Percentiles rank a stretch among this genome's conserved stretches.
phyloP scores from a whole-genome alignment of 1,284 basidiomycete genomes.

The Spongispora temasekensis region DNA sequence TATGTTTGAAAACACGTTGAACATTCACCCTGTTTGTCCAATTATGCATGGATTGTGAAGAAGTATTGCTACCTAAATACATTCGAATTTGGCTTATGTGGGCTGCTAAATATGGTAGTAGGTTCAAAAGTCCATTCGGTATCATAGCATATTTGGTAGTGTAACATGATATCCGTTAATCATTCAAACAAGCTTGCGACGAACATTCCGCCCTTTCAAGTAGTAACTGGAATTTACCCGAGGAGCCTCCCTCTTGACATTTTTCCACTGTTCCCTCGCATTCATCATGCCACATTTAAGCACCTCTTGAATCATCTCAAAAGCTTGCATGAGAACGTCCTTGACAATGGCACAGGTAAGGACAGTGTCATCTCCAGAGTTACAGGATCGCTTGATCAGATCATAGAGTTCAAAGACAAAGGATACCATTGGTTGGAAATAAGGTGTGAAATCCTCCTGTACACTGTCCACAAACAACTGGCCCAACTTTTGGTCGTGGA shows the following conservation, averaged over 20 bases:
- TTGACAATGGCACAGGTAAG: neutral
- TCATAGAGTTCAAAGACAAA: neutral
- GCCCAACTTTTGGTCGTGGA: neutral
- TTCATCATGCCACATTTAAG: neutral
- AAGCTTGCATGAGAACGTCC: neutral
- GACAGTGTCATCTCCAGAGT: neutral
- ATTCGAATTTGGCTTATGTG: too few relatives aligned
- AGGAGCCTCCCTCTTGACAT: neutral
- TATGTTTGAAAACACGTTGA: too few relatives aligned
- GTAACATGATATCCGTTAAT: neutral
- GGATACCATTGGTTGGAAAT: neutral
- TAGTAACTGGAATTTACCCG: neutral
- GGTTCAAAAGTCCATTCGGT: too few relatives aligned
- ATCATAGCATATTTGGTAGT: neutral
- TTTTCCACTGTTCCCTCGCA: neutral
- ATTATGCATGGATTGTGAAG: too few relatives aligned
- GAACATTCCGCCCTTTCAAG: neutral
- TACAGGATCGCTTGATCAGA: neutral
- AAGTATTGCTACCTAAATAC: too few relatives aligned
- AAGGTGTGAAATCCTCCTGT: neutral
- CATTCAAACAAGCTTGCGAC: neutral
- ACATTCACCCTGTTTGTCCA: too few relatives aligned
- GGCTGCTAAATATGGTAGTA: too few relatives aligned
- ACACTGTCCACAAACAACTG: neutral
- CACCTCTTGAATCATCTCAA: neutral